Percentiles rank a stretch among this genome's conserved stretches.
Evolutionary conservation across 305 asterid genomes (phyloP).

Genomic region (Striga hermonthica): DNA sequence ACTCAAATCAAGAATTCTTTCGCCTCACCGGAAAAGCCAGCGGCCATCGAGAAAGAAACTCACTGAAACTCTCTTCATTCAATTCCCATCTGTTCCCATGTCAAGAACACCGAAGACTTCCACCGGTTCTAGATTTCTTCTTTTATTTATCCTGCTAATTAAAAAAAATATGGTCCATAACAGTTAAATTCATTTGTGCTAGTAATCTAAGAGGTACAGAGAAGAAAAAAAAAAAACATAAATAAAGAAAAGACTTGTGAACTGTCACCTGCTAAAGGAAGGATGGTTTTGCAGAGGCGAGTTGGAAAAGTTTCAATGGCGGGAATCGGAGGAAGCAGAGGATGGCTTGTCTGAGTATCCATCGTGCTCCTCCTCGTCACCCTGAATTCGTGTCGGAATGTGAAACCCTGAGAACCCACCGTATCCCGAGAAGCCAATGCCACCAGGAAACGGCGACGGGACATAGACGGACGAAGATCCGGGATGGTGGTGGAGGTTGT

Average conservation of each 20-base stretch:
- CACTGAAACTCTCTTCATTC: constrained; percentile 36
- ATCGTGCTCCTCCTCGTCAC: constrained; percentile 97
- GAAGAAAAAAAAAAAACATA: background rate
- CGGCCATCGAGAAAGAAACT: constrained; percentile 37
- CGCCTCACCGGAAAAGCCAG: constrained; percentile 32
- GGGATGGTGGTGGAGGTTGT: constrained; percentile 37
- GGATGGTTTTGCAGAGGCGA: background rate
- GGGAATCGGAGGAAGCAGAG: constrained; percentile 98
- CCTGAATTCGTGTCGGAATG: constrained; percentile 92
- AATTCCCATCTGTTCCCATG: no score
- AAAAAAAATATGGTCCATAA: no score
- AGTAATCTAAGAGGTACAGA: no score
- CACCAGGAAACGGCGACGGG: constrained; percentile 34
- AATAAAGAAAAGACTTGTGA: background rate
- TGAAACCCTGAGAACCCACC: constrained; percentile 75
- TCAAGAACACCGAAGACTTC: background rate
- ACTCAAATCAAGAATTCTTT: constrained; percentile 31
- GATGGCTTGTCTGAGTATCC: constrained; percentile 94
- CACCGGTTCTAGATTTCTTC: background rate
- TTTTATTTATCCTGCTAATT: background rate
- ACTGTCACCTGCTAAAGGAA: no score
- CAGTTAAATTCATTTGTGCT: no score
- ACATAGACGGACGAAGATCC: constrained; percentile 44
- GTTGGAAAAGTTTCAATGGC: constrained; percentile 45
- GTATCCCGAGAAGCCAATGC: constrained; percentile 50